These are phyloP conservation scores for Mucor saturninus DNA, from an alignment of 371 early-diverging fungal species.

Conservation along the genomic window DNA sequence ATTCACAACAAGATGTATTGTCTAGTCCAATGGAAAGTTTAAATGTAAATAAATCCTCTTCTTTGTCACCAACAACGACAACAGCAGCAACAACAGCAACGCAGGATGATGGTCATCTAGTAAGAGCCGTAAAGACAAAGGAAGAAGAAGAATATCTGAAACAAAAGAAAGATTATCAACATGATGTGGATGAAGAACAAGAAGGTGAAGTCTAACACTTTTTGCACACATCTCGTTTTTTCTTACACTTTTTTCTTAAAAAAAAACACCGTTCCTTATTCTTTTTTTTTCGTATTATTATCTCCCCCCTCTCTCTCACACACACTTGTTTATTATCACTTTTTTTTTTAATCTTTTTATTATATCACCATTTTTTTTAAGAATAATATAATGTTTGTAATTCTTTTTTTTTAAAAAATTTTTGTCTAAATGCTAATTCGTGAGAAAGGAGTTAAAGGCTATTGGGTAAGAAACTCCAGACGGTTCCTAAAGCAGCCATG, in stretches of 20 bases:
- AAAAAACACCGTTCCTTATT: background rate
- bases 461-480: conserved; percentile 33
- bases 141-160: conserved; percentile 32
- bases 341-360: conserved; percentile 11
- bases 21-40: conserved; percentile 23
- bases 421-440: too few species aligned
- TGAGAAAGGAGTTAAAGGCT: background rate
- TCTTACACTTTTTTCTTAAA: conserved; percentile 2
- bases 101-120: conserved; percentile 25
- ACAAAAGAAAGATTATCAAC: conserved; percentile 24
- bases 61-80: conserved; percentile 3
- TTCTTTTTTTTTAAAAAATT: background rate
- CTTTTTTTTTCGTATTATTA: background rate
- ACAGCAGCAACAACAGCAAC: background rate
- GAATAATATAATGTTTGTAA: conserved; percentile 5
- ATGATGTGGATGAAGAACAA: conserved; percentile 30
- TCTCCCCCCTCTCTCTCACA: background rate
- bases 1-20: conserved; percentile 8
- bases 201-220: conserved; percentile 34
- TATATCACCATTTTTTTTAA: conserved; percentile 1
- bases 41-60: conserved; percentile 10
- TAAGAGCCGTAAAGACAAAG: conserved; percentile 35
- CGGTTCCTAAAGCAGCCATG: conserved; percentile 40
- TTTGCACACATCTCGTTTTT: background rate
- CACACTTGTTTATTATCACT: conserved; percentile 6